These are phyloP conservation scores for Lactarius deliciosus DNA, from an alignment of 768 basidiomycete genomes.

Conservation along the genomic window DNA sequence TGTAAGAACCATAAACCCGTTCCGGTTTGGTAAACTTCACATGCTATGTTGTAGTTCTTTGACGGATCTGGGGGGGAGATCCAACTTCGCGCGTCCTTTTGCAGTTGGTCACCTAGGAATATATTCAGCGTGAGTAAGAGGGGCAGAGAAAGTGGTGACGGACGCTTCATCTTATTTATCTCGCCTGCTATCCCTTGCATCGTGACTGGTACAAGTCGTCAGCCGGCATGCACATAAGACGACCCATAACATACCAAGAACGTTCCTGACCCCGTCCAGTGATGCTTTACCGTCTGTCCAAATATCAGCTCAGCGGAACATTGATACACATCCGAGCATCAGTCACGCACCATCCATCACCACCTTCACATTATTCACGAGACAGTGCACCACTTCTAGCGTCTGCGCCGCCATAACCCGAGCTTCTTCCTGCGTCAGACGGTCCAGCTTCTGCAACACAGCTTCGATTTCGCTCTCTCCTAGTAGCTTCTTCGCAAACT, in stretches of 20 bases:
- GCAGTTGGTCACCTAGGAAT: background rate
- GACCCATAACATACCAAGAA: background rate
- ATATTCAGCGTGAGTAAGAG: background rate
- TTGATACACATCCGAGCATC: background rate
- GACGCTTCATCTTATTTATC: constrained; percentile 2
- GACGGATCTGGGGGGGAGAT: background rate
- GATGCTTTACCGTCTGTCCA: background rate
- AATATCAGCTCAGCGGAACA: background rate
- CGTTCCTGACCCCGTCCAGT: background rate
- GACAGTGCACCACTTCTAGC: background rate
- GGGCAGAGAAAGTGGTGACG: background rate
- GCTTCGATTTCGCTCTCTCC: background rate
- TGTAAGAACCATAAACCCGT: background rate
- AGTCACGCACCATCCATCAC: background rate
- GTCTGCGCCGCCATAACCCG: background rate
- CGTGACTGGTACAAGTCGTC: background rate
- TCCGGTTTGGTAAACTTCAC: background rate
- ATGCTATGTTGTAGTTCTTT: background rate
- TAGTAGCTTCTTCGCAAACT: background rate
- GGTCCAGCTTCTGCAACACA: background rate
- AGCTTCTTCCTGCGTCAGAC: background rate
- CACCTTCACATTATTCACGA: constrained; percentile 1
- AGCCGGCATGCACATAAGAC: background rate
- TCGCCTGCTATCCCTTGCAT: constrained; percentile 3
- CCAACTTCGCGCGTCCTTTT: background rate